These are phyloP conservation scores for Phalaenopsis hybrid DNA, from an alignment of 116 monocot species.

Conservation along the genomic window DNA sequence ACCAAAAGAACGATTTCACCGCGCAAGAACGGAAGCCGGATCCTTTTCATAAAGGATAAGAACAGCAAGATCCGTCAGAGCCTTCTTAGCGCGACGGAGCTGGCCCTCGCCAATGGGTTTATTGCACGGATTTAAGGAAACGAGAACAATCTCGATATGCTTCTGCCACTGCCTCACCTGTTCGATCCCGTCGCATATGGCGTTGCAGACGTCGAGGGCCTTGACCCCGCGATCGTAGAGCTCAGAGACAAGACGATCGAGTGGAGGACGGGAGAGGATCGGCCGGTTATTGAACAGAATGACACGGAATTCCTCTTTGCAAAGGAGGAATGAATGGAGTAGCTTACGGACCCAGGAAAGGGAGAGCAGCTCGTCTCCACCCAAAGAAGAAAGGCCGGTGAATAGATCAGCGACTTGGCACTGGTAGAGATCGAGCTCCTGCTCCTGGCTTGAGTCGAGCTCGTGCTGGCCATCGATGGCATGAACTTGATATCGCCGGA, in stretches of 20 bases:
- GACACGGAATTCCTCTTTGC: slow-evolving; percentile 51
- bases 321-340: slow-evolving; percentile 44
- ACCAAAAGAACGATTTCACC: slow-evolving; percentile 55
- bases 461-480: slow-evolving; percentile 16
- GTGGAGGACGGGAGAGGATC: slow-evolving; percentile 20
- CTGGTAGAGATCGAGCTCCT: slow-evolving; percentile 49
- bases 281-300: slow-evolving; percentile 24
- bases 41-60: slow-evolving; percentile 46
- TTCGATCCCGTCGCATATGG: slow-evolving; percentile 52
- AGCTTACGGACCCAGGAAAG: slow-evolving; percentile 46
- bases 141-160: slow-evolving; percentile 41
- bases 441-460: slow-evolving; percentile 9
- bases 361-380: slow-evolving; percentile 31
- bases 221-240: slow-evolving; percentile 59
- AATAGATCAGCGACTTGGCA: slow-evolving; percentile 29
- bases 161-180: slow-evolving; percentile 47
- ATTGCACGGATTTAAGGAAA: slow-evolving; percentile 17
- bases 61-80: slow-evolving; percentile 41
- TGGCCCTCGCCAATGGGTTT: slow-evolving; percentile 44
- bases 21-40: slow-evolving; percentile 24
- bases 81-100: slow-evolving; percentile 52
- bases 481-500: slow-evolving; percentile 44
- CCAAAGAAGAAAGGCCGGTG: slow-evolving; percentile 14
- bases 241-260: slow-evolving; percentile 33
- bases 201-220: slow-evolving; percentile 71